Evolutionary conservation across 2,329 filamentous ascomycete genomes (phyloP), one percentile per base, ranked within the genome.

Genomic region (Acephala macrosclerotiorum): DNA sequence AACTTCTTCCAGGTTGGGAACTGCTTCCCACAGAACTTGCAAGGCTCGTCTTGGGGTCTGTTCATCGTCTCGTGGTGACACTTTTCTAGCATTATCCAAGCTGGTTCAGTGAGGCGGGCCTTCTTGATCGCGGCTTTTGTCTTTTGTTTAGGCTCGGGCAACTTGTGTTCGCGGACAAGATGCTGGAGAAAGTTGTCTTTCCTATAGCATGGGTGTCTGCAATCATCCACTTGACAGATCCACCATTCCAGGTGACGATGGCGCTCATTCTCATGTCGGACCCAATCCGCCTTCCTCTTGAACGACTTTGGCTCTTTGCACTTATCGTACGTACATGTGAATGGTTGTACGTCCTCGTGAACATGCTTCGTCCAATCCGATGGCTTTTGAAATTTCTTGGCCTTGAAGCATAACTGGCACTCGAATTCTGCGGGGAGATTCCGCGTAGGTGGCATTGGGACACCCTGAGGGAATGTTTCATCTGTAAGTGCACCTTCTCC

Each of bases 291-390:
- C 79, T 97, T 97, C 57, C 94, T 88, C 79, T 97, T 97, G 83
- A 97, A 97, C 40, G 93, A 94, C 78, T 96, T 97, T 20, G 92
- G 89, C 57, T 97, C 93, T 9, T 87, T 86, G 75, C 94, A 97
- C 59, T 88, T 85, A 1, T 91, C 88, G 81, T 95, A 97, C 0
- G 94, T 97, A 79, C 94, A 97, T 2, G 93, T 96, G 72, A 97
- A 97, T 0, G 94, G 94, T 75, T 96, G 92, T 0, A 97, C 88
- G 76, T 97, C 94, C 78, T 97, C 94, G 72, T 97, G 93, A 0
- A 97, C 92, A 75, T 97, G 94, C 77, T 97, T 97, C 1, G 94
- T 97, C 94, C 94, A 97, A 78, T 97, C 94, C 0, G 94, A 97
- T 18, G 94, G 94, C 77, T 97, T 97, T 72, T 90, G 87, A 72